Conservation (phyloP, 306 rosid species). For the Prosopis cineraria region DNA sequence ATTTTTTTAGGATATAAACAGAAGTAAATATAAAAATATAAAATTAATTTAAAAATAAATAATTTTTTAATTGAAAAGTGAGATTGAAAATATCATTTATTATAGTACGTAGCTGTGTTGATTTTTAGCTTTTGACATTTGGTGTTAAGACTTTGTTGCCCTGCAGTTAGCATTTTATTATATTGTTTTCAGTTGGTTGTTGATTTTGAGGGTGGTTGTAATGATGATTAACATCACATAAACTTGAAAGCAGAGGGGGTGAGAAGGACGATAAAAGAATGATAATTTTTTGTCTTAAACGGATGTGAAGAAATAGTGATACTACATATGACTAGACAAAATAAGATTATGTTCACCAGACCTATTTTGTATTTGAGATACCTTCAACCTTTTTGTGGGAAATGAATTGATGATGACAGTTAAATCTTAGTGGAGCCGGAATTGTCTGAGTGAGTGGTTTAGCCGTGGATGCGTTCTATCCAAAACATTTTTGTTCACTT, state of each 20-base stretch:
- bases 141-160: neutral
- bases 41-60: no score
- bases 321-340: neutral
- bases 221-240: neutral
- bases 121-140: neutral
- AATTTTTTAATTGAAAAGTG: no score
- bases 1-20: no score
- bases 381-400: neutral
- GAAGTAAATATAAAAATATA: no score
- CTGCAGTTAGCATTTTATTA: neutral
- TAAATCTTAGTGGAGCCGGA: neutral
- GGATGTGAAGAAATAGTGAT: neutral
- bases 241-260: neutral
- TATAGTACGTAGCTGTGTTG: neutral
- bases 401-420: neutral
- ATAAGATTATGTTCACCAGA: neutral
- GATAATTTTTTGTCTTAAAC: neutral
- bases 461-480: neutral
- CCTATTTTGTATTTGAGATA: neutral
- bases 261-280: neutral
- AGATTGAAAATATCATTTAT: no score
- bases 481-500: neutral
- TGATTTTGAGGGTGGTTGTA: neutral
- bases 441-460: no score
- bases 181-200: constrained; percentile 1